A percentile compares a stretch with the other conserved stretches of the same genome.
Conservation (phyloP, 2,329 filamentous ascomycete genomes). For the Pseudopithomyces chartarum region DNA sequence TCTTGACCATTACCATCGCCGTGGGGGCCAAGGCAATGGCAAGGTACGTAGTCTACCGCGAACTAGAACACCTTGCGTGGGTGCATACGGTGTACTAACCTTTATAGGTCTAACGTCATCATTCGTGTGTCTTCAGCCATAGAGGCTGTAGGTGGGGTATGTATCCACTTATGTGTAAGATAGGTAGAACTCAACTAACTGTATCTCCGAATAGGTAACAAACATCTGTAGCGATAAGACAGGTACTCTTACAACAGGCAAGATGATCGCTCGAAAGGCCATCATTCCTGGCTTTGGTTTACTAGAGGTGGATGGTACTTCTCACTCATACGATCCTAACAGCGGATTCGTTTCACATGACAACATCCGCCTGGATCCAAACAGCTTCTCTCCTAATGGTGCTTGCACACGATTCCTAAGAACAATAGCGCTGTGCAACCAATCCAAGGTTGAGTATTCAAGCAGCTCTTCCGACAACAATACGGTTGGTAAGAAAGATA, state of each 20-base stretch:
- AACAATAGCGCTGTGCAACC: constrained; percentile 47
- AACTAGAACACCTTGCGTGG: neutral
- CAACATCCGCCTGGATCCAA: constrained; percentile 28
- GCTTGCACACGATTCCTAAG: constrained; percentile 37
- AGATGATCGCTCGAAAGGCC: constrained; percentile 47
- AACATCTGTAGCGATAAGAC: constrained; percentile 50
- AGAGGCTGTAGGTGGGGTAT: constrained; percentile 45
- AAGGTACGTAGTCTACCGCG: constrained; percentile 13
- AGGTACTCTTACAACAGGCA: constrained; percentile 47
- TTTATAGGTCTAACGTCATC: constrained; percentile 42
- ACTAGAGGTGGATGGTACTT: constrained; percentile 39
- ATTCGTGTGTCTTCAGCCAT: constrained; percentile 46
- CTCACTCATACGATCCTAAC: constrained; percentile 40
- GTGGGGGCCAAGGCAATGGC: constrained; percentile 50
- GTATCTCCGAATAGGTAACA: constrained; percentile 25
- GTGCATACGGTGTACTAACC: neutral
- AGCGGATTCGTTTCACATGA: constrained; percentile 42
- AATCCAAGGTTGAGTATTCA: constrained; percentile 40
- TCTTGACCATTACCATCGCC: constrained; percentile 69
- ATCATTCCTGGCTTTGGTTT: constrained; percentile 43
- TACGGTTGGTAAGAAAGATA: constrained; percentile 58
- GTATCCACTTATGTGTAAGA: too few species aligned
- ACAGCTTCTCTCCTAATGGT: constrained; percentile 26
- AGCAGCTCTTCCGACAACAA: constrained; percentile 40
- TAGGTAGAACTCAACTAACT: too few species aligned